phyloP scores from a whole-genome alignment of 2,329 filamentous ascomycete genomes.

The Aurifilum marmelostoma region DNA sequence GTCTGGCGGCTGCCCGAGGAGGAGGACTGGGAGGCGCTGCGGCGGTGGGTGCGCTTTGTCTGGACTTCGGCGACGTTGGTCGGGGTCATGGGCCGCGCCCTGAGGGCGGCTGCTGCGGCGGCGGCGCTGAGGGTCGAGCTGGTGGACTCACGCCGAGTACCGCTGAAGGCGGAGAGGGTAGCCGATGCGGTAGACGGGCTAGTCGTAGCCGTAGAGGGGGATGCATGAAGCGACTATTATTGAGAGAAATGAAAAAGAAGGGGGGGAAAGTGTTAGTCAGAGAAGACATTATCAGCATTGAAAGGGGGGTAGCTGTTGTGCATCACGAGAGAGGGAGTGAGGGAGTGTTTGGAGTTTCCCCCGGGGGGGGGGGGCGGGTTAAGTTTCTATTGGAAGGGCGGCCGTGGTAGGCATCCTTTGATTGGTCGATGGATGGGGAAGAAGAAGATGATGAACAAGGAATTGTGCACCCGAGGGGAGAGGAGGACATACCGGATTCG shows the following conservation, averaged over 20 bases:
- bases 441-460: background rate
- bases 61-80: conserved; percentile 81
- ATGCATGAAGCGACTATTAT: conserved; percentile 61
- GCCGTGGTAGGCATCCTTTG: background rate
- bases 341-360: too few species aligned
- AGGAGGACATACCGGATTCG: conserved; percentile 51
- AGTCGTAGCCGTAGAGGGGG: conserved; percentile 49
- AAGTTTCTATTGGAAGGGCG: background rate
- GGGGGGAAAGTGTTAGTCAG: conserved; percentile 18
- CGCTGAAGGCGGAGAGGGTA: conserved; percentile 75
- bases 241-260: conserved; percentile 29
- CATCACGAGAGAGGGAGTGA: background rate
- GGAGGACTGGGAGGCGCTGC: conserved; percentile 73
- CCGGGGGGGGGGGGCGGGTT: too few species aligned
- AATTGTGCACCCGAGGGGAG: conserved; percentile 26
- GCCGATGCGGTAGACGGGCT: conserved; percentile 77
- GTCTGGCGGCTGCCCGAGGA: conserved; percentile 52
- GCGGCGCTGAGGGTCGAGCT: conserved; percentile 72
- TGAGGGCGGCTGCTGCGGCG: conserved; percentile 83
- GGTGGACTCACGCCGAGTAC: conserved; percentile 64
- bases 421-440: background rate
- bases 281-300: conserved; percentile 4
- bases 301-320: background rate
- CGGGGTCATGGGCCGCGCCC: conserved; percentile 75
- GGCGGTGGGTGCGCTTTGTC: conserved; percentile 81